Percentiles rank a stretch among this genome's conserved stretches.
phyloP scores from a whole-genome alignment of 805 yeast genomes.

The Candida caryicola region DNA sequence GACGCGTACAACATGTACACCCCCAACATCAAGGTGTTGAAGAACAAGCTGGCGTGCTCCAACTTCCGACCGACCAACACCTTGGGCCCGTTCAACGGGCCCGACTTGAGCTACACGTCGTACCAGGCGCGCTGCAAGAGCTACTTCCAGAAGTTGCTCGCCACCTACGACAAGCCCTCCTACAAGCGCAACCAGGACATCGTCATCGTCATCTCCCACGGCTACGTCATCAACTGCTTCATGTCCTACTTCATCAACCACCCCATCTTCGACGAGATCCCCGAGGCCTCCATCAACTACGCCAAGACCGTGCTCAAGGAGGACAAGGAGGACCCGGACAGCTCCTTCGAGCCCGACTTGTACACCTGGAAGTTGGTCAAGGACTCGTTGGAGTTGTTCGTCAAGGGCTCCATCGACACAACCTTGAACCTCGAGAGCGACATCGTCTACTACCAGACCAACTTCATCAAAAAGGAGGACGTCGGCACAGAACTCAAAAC shows the following conservation, averaged over 20 bases:
- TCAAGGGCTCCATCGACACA: slow-evolving; percentile 24
- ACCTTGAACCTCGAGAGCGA: slow-evolving; percentile 39
- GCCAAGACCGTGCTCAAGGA: slow-evolving; percentile 22
- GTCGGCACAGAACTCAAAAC: slow-evolving; percentile 18
- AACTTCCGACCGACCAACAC: slow-evolving; percentile 43
- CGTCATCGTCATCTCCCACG: slow-evolving; percentile 40
- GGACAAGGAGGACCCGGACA: slow-evolving; percentile 7
- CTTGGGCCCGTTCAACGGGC: slow-evolving; percentile 43
- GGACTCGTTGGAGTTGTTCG: slow-evolving; percentile 33
- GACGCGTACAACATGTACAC: slow-evolving; percentile 47
- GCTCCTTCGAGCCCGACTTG: slow-evolving; percentile 11
- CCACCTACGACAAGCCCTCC: slow-evolving; percentile 39
- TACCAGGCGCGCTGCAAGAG: slow-evolving; percentile 37
- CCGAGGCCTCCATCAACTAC: slow-evolving; percentile 36
- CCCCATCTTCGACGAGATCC: slow-evolving; percentile 45
- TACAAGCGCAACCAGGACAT: slow-evolving; percentile 32
- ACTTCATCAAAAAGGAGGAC: slow-evolving; percentile 38
- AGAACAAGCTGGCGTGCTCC: slow-evolving; percentile 31
- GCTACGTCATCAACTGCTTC: slow-evolving; percentile 39
- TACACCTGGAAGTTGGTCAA: slow-evolving; percentile 31
- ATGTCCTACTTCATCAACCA: slow-evolving; percentile 40
- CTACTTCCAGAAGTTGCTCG: slow-evolving; percentile 40
- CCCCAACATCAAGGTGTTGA: slow-evolving; percentile 37
- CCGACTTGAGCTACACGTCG: slow-evolving; percentile 36
- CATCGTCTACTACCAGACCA: slow-evolving; percentile 43